Evolutionary conservation across 371 early-diverging fungal genomes (phyloP).

Genomic region (Chytridium lagenaria): DNA sequence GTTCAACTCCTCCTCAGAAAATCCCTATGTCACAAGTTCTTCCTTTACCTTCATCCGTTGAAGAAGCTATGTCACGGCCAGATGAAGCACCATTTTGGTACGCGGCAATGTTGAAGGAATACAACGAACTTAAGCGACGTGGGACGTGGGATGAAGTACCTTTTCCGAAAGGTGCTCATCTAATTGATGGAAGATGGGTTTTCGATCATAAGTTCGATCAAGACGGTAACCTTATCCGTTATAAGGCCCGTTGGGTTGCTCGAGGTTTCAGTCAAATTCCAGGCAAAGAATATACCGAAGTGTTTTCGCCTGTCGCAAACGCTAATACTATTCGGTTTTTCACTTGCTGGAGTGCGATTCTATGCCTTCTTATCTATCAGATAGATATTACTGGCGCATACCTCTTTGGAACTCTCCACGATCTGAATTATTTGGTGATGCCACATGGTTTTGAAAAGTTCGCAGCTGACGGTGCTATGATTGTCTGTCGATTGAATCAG

Average conservation of each 20-base stretch:
- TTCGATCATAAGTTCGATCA: slow-evolving; percentile 11
- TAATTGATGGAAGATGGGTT: slow-evolving; percentile 3
- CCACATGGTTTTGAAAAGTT: slow-evolving; percentile 14
- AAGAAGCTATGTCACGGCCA: slow-evolving; percentile 8
- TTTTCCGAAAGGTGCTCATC: not conserved
- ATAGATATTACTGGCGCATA: slow-evolving; percentile 2
- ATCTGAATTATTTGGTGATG: not conserved
- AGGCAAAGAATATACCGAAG: not conserved
- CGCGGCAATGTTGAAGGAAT: not conserved
- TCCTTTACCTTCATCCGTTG: not conserved
- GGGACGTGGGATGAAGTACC: slow-evolving; percentile 8
- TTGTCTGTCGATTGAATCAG: slow-evolving; percentile 14
- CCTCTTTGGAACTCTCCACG: not conserved
- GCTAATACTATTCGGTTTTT: not conserved
- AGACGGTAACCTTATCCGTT: not conserved
- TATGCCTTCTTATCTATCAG: not conserved
- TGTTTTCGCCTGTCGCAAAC: not conserved
- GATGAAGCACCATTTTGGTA: slow-evolving; percentile 10
- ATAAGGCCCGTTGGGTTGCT: not conserved
- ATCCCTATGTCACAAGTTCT: not conserved
- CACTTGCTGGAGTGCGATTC: not conserved
- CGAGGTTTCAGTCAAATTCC: slow-evolving; percentile 1
- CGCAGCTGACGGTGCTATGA: slow-evolving; percentile 8
- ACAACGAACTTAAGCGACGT: not conserved
- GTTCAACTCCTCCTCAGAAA: not conserved